Evolutionary conservation across 225 moss, liverwort and hornwort species (phyloP).

Genomic region (Thuidium tamariscinum): DNA sequence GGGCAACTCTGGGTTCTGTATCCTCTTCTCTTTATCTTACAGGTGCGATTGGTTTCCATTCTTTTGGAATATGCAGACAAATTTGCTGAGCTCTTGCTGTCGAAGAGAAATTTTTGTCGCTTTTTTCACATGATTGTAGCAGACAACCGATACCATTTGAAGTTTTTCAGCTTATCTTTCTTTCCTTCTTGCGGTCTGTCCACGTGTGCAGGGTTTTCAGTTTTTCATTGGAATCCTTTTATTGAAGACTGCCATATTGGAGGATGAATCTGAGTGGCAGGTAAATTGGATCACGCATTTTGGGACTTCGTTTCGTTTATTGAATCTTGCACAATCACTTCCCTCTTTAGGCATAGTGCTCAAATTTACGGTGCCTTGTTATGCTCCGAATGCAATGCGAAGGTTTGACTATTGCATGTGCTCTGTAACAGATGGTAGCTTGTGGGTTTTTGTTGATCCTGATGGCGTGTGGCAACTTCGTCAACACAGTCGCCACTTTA

Average conservation of each 20-base stretch:
- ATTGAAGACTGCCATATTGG: conserved; percentile 53
- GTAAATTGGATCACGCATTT: conserved; percentile 2
- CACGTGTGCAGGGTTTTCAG: conserved; percentile 57
- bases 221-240: conserved; percentile 69
- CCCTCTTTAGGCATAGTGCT: background rate
- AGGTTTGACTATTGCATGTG: background rate
- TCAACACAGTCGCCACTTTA: conserved; percentile 71
- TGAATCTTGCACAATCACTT: background rate
- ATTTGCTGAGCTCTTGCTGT: background rate
- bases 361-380: background rate
- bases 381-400: background rate
- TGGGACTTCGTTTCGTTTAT: background rate
- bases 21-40: conserved; percentile 78
- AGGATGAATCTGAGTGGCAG: conserved; percentile 88
- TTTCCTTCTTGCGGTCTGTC: background rate
- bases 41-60: conserved; percentile 27
- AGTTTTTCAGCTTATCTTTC: background rate
- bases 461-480: conserved; percentile 85
- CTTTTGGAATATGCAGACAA: background rate
- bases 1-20: conserved; percentile 92
- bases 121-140: background rate
- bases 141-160: background rate
- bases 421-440: conserved; percentile 62
- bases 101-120: background rate
- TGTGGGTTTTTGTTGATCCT: conserved; percentile 69